These are phyloP conservation scores for Musa itinerans DNA, from an alignment of 176 grass and related monocot genomes.

Conservation along the genomic window DNA sequence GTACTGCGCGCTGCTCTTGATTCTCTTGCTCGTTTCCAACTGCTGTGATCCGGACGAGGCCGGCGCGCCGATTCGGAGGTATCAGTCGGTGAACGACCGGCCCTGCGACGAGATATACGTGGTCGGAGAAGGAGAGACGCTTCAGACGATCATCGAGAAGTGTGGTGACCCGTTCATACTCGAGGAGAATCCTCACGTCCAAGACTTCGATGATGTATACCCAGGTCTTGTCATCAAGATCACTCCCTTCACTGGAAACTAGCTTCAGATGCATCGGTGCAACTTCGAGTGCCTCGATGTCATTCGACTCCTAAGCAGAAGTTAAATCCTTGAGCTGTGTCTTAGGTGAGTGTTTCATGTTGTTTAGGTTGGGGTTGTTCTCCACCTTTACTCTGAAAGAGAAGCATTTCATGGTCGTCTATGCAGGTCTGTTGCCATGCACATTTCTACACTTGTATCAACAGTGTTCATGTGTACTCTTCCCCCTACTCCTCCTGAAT, in stretches of 20 bases:
- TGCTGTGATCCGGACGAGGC: not conserved
- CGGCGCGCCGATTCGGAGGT: not conserved
- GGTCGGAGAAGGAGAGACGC: slow-evolving; percentile 15
- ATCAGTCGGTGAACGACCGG: not conserved
- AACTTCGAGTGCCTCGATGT: too few relatives aligned
- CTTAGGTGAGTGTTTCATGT: too few relatives aligned
- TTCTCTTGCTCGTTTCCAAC: not conserved
- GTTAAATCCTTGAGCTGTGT: too few relatives aligned
- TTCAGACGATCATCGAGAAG: slow-evolving; percentile 6
- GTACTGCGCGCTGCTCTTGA: slow-evolving; percentile 2
- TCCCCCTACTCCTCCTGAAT: too few relatives aligned
- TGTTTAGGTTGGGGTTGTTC: too few relatives aligned
- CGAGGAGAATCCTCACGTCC: slow-evolving; percentile 16
- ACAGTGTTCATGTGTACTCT: too few relatives aligned
- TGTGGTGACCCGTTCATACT: slow-evolving; percentile 11
- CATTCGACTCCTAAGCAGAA: too few relatives aligned
- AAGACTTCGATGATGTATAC: slow-evolving; percentile 10
- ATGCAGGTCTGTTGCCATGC: too few relatives aligned
- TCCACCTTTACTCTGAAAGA: too few relatives aligned
- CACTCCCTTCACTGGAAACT: not conserved
- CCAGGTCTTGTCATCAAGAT: slow-evolving; percentile 10
- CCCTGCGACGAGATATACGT: slow-evolving; percentile 12
- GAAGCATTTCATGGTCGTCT: too few relatives aligned
- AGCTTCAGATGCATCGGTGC: not conserved
- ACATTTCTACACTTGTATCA: too few relatives aligned